Conservation (phyloP, 1,139 yeast genomes). For the Protomyces lactucae-debilis region DNA sequence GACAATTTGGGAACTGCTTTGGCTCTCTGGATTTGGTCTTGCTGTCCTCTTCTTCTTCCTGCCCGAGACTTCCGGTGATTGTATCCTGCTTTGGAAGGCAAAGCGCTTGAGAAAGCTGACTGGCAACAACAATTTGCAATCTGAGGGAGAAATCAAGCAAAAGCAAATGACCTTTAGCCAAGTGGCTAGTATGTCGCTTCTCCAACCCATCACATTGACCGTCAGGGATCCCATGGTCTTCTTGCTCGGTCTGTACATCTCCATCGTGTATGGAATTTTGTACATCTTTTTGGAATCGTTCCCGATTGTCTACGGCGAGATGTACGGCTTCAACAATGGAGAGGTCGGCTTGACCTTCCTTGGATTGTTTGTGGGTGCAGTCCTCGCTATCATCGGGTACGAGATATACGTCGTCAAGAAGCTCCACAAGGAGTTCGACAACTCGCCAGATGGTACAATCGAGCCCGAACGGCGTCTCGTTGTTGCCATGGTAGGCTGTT, state of each 20-base stretch:
- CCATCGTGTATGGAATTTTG: constrained; percentile 58
- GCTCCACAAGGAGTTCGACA: constrained; percentile 13
- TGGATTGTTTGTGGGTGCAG: constrained; percentile 56
- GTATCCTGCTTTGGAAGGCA: constrained; percentile 70
- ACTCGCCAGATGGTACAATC: constrained; percentile 43
- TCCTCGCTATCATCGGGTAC: constrained; percentile 14
- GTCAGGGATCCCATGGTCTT: constrained; percentile 47
- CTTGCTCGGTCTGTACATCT: constrained; percentile 40
- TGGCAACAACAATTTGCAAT: constrained; percentile 42
- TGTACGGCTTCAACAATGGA: constrained; percentile 64
- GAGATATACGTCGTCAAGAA: constrained; percentile 6
- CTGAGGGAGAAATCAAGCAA: constrained; percentile 53
- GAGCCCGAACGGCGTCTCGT: constrained; percentile 81
- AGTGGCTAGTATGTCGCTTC: constrained; percentile 37
- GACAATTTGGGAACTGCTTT: constrained; percentile 50
- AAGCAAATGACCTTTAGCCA: constrained; percentile 18
- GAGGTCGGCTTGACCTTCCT: constrained; percentile 73
- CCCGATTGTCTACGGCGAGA: constrained; percentile 64
- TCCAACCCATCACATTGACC: constrained; percentile 53
- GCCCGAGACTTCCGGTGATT: constrained; percentile 90
- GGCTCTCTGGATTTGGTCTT: constrained; percentile 47
- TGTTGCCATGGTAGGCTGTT: constrained; percentile 66
- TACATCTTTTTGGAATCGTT: constrained; percentile 65
- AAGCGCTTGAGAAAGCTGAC: constrained; percentile 42
- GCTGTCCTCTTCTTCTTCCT: constrained; percentile 52